Evolutionary conservation across 1,139 yeast species (phyloP), one percentile per base, ranked within the genome.

Genomic region (Diutina sp.): DNA sequence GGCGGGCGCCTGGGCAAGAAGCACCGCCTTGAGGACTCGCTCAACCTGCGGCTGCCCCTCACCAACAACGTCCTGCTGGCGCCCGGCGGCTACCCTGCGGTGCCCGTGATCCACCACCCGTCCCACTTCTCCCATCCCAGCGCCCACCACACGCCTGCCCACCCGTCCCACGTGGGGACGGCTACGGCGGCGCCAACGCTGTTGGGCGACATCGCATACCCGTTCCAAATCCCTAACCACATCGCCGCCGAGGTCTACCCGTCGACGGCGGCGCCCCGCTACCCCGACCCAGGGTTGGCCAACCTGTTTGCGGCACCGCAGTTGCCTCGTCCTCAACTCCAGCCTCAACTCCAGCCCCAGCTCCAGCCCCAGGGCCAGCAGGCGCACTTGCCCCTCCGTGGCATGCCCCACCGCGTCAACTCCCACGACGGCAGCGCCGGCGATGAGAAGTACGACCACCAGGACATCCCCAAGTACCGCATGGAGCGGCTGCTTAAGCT

Each of bases 401-500:
- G 25, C 5, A 44, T 44, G 18, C 46, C 14, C 8, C 25, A 16
- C 11, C 46, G 21, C 8, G 30, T 4, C n/a, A 21, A n/a, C n/a
- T 21, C 8, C 6, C 8, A n/a, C 21, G 30, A 46, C n/a, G n/a
- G 21, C 6, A 7, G 7, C 14, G 48, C 28, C 12, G 7, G 47
- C 25, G 30, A 46, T 3, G 25, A 46, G 30, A 46, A 18, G 14
- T 12, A 21, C 8, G 30, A 46, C 30, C 28, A 16, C n/a, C 28
- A 12, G n/a, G 48, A 47, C 12, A 18, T 53, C 28, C 75, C 74
- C 5, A 70, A 69, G 56, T 69, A 64, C 57, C 70, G 67, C 57
- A 60, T 73, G 28, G 77, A 73, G 58, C 66, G 73, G 59, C 69
- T 72, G 48, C 67, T 74, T 48, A 69, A 73, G 58, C 66, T 71